These are phyloP conservation scores for Boletellus emodensis DNA, from an alignment of 768 basidiomycete genomes.

Conservation along the genomic window DNA sequence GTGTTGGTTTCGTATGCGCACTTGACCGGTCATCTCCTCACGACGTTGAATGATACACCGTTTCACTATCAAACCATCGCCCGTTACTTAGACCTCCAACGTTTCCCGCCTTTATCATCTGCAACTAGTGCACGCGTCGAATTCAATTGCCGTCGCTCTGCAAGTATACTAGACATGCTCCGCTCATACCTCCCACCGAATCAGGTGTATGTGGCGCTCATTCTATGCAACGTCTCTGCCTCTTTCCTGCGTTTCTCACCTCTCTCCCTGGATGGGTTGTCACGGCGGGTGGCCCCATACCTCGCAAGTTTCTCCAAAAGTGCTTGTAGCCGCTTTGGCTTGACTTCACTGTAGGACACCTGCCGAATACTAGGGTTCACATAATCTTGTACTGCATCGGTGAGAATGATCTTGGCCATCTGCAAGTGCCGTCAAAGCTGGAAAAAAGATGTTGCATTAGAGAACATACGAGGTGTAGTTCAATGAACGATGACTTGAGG, in stretches of 20 bases:
- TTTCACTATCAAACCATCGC: slow-evolving; percentile 37
- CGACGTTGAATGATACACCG: slow-evolving; percentile 52
- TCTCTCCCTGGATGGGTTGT: slow-evolving; percentile 54
- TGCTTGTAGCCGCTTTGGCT: slow-evolving; percentile 66
- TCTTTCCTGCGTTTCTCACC: slow-evolving; percentile 74
- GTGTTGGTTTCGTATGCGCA: slow-evolving; percentile 42
- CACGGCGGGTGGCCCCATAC: slow-evolving; percentile 60
- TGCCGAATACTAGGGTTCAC: slow-evolving; percentile 68
- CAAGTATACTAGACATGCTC: slow-evolving; percentile 19
- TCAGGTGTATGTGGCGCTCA: slow-evolving; percentile 30
- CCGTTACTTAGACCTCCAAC: slow-evolving; percentile 27
- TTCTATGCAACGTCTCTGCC: slow-evolving; percentile 69
- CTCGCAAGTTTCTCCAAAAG: slow-evolving; percentile 77
- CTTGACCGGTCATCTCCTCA: slow-evolving; percentile 55
- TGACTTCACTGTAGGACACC: slow-evolving; percentile 59
- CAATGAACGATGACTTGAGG: slow-evolving; percentile 68
- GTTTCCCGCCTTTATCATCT: slow-evolving; percentile 15
- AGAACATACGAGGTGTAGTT: slow-evolving; percentile 67
- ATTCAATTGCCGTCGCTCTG: slow-evolving; percentile 3
- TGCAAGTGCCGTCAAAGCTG: slow-evolving; percentile 25
- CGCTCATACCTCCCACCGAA: slow-evolving; percentile 7
- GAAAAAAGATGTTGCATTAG: not conserved
- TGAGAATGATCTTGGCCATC: slow-evolving; percentile 70
- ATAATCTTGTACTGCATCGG: slow-evolving; percentile 75
- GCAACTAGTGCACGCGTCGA: slow-evolving; percentile 6